Percentiles rank a stretch among this genome's conserved stretches.
Evolutionary conservation across 441 rosid genomes (phyloP).

Genomic region (Macaranga tanarius): DNA sequence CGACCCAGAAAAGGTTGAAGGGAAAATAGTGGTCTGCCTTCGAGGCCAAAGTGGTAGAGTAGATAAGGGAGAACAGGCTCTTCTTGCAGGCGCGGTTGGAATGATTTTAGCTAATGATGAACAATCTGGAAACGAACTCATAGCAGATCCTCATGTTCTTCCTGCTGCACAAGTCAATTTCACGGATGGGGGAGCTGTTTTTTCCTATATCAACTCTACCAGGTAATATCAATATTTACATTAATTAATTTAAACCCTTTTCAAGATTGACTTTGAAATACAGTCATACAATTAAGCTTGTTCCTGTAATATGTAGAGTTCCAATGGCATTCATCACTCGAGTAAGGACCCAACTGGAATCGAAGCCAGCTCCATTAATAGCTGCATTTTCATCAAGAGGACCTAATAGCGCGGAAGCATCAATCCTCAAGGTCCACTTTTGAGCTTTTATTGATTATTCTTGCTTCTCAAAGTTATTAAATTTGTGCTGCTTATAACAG

Average conservation of each 20-base stretch:
- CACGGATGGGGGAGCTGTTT: constrained; percentile 35
- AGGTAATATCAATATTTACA: constrained; percentile 15
- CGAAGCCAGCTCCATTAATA: constrained; percentile 56
- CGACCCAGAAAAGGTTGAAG: constrained; percentile 47
- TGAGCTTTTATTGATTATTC: background rate
- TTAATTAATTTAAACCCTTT: background rate
- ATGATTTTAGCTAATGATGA: constrained; percentile 54
- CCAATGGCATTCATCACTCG: constrained; percentile 36
- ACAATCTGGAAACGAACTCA: constrained; percentile 38
- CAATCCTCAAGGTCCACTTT: constrained; percentile 40
- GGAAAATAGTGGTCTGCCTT: constrained; percentile 53
- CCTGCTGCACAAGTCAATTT: constrained; percentile 51
- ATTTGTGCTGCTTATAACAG: background rate
- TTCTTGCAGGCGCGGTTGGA: constrained; percentile 51
- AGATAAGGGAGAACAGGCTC: constrained; percentile 51
- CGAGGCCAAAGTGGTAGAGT: constrained; percentile 44
- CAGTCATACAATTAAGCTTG: background rate
- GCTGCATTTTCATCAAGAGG: constrained; percentile 63
- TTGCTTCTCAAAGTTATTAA: background rate
- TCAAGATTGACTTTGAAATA: background rate
- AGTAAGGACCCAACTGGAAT: constrained; percentile 21
- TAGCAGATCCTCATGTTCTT: constrained; percentile 55
- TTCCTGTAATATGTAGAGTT: background rate
- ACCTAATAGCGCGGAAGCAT: constrained; percentile 44
- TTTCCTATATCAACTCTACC: constrained; percentile 39